Evolutionary conservation across 257 asterid species (phyloP), one percentile per base, ranked within the genome.

Genomic region (Jacaranda copaia): DNA sequence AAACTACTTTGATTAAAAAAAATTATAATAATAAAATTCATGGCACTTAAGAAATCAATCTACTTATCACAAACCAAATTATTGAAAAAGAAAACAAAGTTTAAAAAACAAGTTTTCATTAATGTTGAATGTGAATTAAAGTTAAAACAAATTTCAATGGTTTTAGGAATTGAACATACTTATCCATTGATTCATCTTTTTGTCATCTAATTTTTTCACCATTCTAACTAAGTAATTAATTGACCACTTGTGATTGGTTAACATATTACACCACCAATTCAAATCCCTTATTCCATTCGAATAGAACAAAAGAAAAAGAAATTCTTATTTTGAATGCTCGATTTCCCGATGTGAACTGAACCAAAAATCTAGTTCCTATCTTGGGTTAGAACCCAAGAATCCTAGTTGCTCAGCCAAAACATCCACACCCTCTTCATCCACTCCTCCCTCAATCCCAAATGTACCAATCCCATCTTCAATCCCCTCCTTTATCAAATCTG

Each of bases 401-500:
- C 76, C 75, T 39, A 76, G 4, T 48, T 70, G 61, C 71, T 64
- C 57, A 61, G 11, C 71, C 43, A 73, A 74, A 68, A 10, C 65
- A 70, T 75, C 68, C 45, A 19, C 73, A 62, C 20, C 42, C 38
- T 48, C 32, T 6, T 45, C 82, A 62, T 25, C 32, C 2, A 25
- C 32, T 25, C 32, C 32, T 25, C 32, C 32, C 32, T 25, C 32
- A 25, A 25, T 25, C 32, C 63, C 74, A 39, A 60, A n/a, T 64
- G 39, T 39, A 1, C 67, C 66, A 51, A 75, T 15, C 2, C 56
- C 79, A 75, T 70, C 63, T 65, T 36, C 56, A 69, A 70, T 68
- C 53, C 82, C 85, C 16, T 87, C 83, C 56, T 82, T 86, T 19
- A 89, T 70, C 79, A 89, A 82, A 42, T 83, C 89, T 53, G 85